Evolutionary conservation across 192 early-diverging fungal species (phyloP), one percentile per base, ranked within the genome.

Genomic region (Glomus cerebriforme): DNA sequence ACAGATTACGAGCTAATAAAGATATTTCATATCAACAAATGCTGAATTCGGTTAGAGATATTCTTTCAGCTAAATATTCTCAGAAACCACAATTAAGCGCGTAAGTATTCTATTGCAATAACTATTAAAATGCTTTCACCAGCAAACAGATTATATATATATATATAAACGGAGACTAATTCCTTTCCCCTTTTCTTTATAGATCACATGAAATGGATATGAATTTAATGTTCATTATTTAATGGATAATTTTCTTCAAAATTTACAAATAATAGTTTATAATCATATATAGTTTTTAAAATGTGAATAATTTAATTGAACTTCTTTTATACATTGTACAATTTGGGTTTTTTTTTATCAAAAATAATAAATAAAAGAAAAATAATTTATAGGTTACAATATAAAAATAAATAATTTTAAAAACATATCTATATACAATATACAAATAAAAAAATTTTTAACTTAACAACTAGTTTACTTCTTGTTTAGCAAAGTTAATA

Each of bases 71-170:
- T 45, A 87, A 88, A 72, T 95, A 95, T 78, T 82, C 80, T 9
- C 95, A 97, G 83, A 88, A 93, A 79, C 95, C 95, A 13, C 95
- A 97, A 83, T 86, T 97, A 7, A 85, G 85, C 65, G 82, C 85
- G 22, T 83, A 81, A 77, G 62, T 77, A 45, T 65, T 45, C 19
- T 49, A 49, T 49, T 19, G 3, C 0, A 3, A 22, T 54, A 22
- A 19, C 6, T 54, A 17, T 54, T 49, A 54, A 54, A 54, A 19
- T 19, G 6, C 2, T 43, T 43, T 43, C 37, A 39, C 37, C n/a
- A n/a, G n/a, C n/a, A n/a, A n/a, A n/a, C n/a, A n/a, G n/a, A n/a
- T n/a, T n/a, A n/a, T n/a, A n/a, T n/a, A n/a, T n/a, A n/a, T n/a
- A n/a, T n/a, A n/a, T n/a, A n/a, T n/a, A n/a, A n/a, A n/a, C n/a